These are phyloP conservation scores for Paramecium biaurelia DNA, from an alignment of 73 alveolate genomes.

Conservation along the genomic window DNA sequence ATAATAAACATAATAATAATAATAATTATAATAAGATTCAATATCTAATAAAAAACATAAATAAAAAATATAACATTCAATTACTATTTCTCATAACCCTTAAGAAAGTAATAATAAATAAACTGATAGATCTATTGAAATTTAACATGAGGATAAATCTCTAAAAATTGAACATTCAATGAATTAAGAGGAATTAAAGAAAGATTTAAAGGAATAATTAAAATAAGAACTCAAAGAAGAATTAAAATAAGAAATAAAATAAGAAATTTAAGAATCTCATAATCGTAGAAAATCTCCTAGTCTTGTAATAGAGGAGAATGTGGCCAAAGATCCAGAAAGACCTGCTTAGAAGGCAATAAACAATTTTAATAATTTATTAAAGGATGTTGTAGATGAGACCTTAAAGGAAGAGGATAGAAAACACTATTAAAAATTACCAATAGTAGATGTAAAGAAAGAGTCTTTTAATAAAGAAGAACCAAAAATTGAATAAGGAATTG, in stretches of 20 bases:
- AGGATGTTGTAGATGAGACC: background rate
- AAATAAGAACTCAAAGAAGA: conserved; percentile 12
- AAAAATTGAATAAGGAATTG: background rate
- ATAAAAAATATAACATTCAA: background rate
- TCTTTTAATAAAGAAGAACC: background rate
- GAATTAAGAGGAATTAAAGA: background rate
- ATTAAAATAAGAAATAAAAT: background rate
- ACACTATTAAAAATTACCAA: background rate
- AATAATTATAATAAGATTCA: background rate
- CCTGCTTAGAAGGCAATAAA: conserved; percentile 7
- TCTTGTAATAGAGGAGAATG: background rate
- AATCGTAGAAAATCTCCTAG: background rate
- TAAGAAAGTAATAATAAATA: background rate
- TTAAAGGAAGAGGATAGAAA: background rate
- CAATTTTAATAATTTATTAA: background rate
- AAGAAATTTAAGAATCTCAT: background rate
- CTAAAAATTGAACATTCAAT: background rate
- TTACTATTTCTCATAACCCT: background rate
- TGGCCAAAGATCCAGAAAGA: background rate
- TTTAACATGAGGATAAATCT: background rate
- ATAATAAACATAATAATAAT: background rate
- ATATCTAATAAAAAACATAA: background rate
- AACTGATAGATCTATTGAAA: background rate
- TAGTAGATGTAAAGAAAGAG: background rate
- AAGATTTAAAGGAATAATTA: background rate